Conservation (phyloP, 2,329 filamentous ascomycete species). For the Aspergillus neoniger region DNA sequence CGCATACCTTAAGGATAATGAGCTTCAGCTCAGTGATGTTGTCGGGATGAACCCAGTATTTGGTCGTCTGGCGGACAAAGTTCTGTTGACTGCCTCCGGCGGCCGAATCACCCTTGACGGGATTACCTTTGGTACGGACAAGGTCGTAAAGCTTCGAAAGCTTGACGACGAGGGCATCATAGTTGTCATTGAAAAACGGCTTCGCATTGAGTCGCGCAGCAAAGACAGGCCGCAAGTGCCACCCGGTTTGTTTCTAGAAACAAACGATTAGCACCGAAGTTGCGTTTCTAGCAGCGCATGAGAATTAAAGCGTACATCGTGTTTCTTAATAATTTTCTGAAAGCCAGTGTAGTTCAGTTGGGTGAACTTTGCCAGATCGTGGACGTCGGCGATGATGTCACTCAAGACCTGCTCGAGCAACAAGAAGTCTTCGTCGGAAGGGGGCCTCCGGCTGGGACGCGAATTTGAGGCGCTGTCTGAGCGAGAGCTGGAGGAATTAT, state of each 20-base stretch:
- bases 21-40: slow-evolving; percentile 98
- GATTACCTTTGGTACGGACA: slow-evolving; percentile 89
- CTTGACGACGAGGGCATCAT: slow-evolving; percentile 92
- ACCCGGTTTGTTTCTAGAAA: slow-evolving; percentile 82
- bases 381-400: slow-evolving; percentile 97
- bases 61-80: slow-evolving; percentile 95
- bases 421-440: slow-evolving; percentile 90
- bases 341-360: slow-evolving; percentile 99
- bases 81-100: slow-evolving; percentile 91
- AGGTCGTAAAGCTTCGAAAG: slow-evolving; percentile 94
- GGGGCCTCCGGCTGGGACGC: slow-evolving; percentile 38
- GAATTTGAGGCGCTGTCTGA: slow-evolving; percentile 34
- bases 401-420: slow-evolving; percentile 91
- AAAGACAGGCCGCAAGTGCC: slow-evolving; percentile 94
- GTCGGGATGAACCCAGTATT: slow-evolving; percentile 99
- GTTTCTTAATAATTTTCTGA: slow-evolving; percentile 99
- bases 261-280: slow-evolving; percentile 6
- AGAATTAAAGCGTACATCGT: slow-evolving; percentile 67
- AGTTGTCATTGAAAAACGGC: slow-evolving; percentile 98
- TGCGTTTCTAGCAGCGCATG: not conserved
- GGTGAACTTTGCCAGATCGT: slow-evolving; percentile 96
- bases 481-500: slow-evolving; percentile 52
- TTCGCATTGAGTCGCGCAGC: slow-evolving; percentile 91
- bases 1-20: slow-evolving; percentile 78
- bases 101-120: slow-evolving; percentile 85